Evolutionary conservation across 768 basidiomycete genomes (phyloP).

Genomic region (Termitomyces titanicus): DNA sequence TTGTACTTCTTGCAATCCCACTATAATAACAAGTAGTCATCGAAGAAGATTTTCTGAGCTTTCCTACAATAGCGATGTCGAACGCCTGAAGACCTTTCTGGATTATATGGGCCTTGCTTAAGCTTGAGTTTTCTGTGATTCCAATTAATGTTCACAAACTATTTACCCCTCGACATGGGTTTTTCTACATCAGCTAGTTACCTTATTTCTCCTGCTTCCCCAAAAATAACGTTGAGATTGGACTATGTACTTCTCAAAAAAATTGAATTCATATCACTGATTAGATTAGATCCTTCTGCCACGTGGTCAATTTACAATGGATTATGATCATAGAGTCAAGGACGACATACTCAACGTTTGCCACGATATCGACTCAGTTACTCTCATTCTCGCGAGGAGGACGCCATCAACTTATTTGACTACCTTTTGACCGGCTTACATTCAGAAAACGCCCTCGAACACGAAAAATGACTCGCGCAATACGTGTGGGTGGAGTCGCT

Average conservation of each 20-base stretch:
- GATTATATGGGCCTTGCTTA: no score
- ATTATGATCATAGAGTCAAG: no score
- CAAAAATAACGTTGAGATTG: no score
- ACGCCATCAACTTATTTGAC: neutral
- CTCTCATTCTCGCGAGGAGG: neutral
- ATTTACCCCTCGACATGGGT: no score
- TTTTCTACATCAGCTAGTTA: no score
- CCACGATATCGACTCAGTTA: neutral
- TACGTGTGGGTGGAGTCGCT: slow-evolving; percentile 46
- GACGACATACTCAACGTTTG: neutral
- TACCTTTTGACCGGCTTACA: neutral
- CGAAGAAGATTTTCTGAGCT: neutral
- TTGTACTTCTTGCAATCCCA: neutral
- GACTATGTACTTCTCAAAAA: no score
- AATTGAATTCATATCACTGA: no score
- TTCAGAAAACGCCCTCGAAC: neutral
- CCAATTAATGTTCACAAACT: no score
- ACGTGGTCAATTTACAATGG: neutral
- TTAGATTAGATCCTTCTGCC: slow-evolving; percentile 3
- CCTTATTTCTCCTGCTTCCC: no score
- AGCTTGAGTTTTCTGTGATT: no score
- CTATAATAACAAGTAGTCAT: neutral
- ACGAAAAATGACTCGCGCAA: slow-evolving; percentile 57
- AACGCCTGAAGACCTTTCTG: no score
- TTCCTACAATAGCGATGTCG: neutral